Percentiles rank a stretch among this genome's conserved stretches.
phyloP scores from a whole-genome alignment of 208 protist species.

The Angomonas ambiguus region DNA sequence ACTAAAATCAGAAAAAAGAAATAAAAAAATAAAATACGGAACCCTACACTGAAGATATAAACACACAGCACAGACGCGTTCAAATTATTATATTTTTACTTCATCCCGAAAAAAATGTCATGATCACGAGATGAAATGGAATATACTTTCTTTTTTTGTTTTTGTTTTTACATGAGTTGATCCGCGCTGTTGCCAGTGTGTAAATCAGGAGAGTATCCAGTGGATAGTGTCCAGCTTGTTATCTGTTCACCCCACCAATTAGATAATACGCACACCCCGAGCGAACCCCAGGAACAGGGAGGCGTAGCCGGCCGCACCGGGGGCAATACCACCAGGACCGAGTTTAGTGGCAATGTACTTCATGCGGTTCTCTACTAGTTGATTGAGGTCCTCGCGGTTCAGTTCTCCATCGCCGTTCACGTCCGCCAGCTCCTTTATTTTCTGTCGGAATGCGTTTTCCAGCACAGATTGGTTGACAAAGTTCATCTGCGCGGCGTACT shows the following conservation, averaged over 20 bases:
- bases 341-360: constrained; percentile 54
- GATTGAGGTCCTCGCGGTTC: constrained; percentile 43
- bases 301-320: constrained; percentile 42
- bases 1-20: background rate
- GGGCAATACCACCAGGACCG: constrained; percentile 48
- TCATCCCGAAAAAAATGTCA: too few relatives aligned
- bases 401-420: constrained; percentile 53
- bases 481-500: constrained; percentile 63
- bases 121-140: background rate
- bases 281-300: constrained; percentile 45
- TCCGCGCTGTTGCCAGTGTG: too few relatives aligned
- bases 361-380: constrained; percentile 51
- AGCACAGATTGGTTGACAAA: constrained; percentile 45
- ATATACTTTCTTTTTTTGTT: background rate
- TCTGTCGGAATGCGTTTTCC: constrained; percentile 37
- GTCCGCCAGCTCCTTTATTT: constrained; percentile 44
- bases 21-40: too few relatives aligned
- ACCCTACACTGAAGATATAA: too few relatives aligned
- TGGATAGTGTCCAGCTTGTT: too few relatives aligned
- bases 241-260: too few relatives aligned
- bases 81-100: too few relatives aligned
- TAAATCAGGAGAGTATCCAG: too few relatives aligned
- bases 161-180: constrained; percentile 1
- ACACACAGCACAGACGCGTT: too few relatives aligned
- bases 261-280: constrained; percentile 46